Conservation (phyloP, 306 rosid genomes). For the Amphicarpaea edgeworthii region DNA sequence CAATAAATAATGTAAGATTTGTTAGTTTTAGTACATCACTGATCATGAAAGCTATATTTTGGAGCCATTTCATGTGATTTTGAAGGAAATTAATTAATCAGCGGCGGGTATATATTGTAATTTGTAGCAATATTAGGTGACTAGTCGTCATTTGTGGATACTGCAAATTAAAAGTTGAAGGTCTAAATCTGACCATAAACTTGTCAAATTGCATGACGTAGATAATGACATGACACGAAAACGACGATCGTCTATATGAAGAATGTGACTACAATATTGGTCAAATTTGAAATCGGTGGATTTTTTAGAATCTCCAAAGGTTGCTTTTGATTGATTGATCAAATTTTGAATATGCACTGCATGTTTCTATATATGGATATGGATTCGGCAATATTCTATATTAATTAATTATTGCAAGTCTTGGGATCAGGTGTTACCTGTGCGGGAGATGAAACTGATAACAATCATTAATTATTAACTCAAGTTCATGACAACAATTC, state of each 20-base stretch:
- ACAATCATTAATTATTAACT: conserved; percentile 5
- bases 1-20: neutral
- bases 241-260: neutral
- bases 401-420: neutral
- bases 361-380: neutral
- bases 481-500: too few species aligned
- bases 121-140: neutral
- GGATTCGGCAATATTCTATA: neutral
- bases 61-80: conserved; percentile 39
- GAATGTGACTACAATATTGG: conserved; percentile 2
- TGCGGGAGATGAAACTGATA: neutral
- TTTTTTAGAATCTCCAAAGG: neutral
- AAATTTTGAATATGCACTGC: conserved; percentile 5
- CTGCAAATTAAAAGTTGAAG: neutral
- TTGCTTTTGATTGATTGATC: conserved; percentile 20
- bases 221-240: conserved; percentile 18
- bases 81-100: neutral
- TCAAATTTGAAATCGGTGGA: conserved; percentile 2
- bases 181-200: conserved; percentile 9
- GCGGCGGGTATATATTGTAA: neutral
- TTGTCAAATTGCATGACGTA: conserved; percentile 31
- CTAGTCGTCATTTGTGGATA: neutral
- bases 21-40: neutral
- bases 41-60: conserved; percentile 32
- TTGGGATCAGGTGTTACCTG: neutral